Base-by-base conservation (phyloP, 2,329 filamentous ascomycete species). In the Pleoardoris graminearum region DNA sequence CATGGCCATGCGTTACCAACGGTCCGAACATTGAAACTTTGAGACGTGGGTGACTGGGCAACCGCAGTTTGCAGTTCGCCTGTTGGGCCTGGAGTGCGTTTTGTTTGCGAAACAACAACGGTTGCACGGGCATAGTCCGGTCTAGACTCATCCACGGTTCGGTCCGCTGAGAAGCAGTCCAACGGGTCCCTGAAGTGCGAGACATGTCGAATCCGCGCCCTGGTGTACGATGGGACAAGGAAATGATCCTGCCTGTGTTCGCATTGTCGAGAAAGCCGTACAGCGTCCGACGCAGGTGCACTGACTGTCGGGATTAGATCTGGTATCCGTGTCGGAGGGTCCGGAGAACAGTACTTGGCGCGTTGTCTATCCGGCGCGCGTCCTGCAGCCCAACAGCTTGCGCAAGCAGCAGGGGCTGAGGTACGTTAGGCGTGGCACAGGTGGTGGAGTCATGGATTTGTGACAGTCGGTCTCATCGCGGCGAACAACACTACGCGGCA, bases 361-460 rank as follows among this genome's bases (percentile, higher is more conserved):
- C 7, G 17, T 17, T 16, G 3, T 43, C 10, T 32, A 22, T 29
- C 25, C 33, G 41, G 33, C 16, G 43, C 30, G 30, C 43, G 43
- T 35, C 43, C 41, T 44, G 41, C 41, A 44, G 41, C 41, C 7
- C 41, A 41, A 21, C 23, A 46, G 41, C 30, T 35, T 46, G 43
- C 43, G 43, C 43, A 46, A 46, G 30, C 43, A 46, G 19, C 25
- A 46, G 43, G 29, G 43, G 43, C 30, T 44, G 16, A 23, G 17
- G 21, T 22, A 7, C 22, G n/a, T 7, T 16, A 27, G 17, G 17
- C 25, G 25, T 43, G 25, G 25, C 27, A 25, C 41, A 16, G 39
- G n/a, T n/a, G 21, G n/a, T 39, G 14, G 2, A 39, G 36, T 8
- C 27, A 29, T 29, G 27, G 12, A 29, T 29, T 7, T 29, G n/a